Percentiles rank a stretch among this genome's conserved stretches.
Evolutionary conservation across 768 basidiomycete species (phyloP).

Genomic region (Hirschioporus abietinus): DNA sequence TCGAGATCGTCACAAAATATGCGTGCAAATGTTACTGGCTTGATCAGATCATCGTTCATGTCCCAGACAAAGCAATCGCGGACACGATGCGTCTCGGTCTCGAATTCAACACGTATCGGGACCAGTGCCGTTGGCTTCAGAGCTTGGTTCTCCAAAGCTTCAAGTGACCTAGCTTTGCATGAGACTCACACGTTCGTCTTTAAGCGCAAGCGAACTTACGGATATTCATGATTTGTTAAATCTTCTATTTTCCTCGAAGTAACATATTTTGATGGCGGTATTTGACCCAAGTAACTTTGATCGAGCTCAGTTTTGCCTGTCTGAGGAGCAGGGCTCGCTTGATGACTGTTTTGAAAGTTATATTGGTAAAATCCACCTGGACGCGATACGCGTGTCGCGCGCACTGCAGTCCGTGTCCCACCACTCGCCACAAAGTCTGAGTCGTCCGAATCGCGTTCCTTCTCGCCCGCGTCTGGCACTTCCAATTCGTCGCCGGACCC

Average conservation of each 20-base stretch:
- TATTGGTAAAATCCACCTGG: constrained; percentile 14
- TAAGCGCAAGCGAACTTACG: constrained; percentile 46
- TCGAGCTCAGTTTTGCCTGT: constrained; percentile 60
- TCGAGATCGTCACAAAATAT: constrained; percentile 89
- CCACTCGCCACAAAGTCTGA: constrained; percentile 73
- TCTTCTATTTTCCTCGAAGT: constrained; percentile 43
- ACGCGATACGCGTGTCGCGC: constrained; percentile 19
- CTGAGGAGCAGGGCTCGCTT: constrained; percentile 20
- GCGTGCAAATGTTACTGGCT: constrained; percentile 78
- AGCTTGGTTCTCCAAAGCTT: constrained; percentile 61
- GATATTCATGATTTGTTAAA: constrained; percentile 65
- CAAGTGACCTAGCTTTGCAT: constrained; percentile 28
- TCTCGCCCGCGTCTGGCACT: constrained; percentile 55
- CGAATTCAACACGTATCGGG: constrained; percentile 93
- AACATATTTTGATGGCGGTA: constrained; percentile 79
- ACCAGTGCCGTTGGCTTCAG: constrained; percentile 53
- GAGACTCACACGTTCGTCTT: constrained; percentile 3
- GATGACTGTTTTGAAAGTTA: constrained; percentile 51
- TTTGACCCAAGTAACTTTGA: constrained; percentile 84
- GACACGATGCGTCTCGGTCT: constrained; percentile 85
- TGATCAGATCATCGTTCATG: constrained; percentile 78
- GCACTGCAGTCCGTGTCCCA: constrained; percentile 50
- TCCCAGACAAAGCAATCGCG: constrained; percentile 98
- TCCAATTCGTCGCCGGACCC: constrained; percentile 72
- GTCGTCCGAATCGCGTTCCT: constrained; percentile 74